Conservation (phyloP, 306 rosid genomes). For the Pyrus communis region DNA sequence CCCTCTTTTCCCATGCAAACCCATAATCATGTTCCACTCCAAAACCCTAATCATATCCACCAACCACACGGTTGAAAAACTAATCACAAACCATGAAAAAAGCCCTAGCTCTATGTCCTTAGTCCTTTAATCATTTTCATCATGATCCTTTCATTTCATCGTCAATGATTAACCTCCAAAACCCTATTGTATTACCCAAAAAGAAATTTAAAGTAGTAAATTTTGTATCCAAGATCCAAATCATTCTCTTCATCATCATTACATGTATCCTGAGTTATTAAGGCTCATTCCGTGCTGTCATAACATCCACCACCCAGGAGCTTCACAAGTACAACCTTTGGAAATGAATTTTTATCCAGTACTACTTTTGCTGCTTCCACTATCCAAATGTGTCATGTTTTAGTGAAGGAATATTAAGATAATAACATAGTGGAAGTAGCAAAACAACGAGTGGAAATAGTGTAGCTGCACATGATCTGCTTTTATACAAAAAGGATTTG, state of each 20-base stretch:
- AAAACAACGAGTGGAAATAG: slow-evolving; percentile 8
- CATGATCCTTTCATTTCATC: slow-evolving; percentile 14
- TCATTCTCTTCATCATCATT: slow-evolving; percentile 25
- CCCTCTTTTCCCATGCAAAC: slow-evolving; percentile 81
- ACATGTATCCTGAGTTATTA: slow-evolving; percentile 21
- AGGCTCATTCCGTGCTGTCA: slow-evolving; percentile 8
- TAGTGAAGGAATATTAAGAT: slow-evolving; percentile 8
- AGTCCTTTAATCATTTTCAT: slow-evolving; percentile 40
- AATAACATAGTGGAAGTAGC: slow-evolving; percentile 16
- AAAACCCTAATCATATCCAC: slow-evolving; percentile 34
- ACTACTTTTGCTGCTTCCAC: slow-evolving; percentile 6
- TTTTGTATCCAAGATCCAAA: slow-evolving; percentile 7
- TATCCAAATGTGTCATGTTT: slow-evolving; percentile 8
- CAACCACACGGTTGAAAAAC: slow-evolving; percentile 21
- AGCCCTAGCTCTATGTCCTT: slow-evolving; percentile 11
- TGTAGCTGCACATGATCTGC: slow-evolving; percentile 4
- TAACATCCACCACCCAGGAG: slow-evolving; percentile 25
- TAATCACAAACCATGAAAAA: neutral
- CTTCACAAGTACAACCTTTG: neutral
- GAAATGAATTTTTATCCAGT: slow-evolving; percentile 3
- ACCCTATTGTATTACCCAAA: slow-evolving; percentile 19
- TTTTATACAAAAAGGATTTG: slow-evolving; percentile 33
- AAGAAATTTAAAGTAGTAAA: neutral
- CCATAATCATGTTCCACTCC: slow-evolving; percentile 23
- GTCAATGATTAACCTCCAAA: slow-evolving; percentile 35